Evolutionary conservation across 176 grass and related monocot genomes (phyloP), one percentile per base, ranked within the genome.

Genomic region (Musa beccarii): DNA sequence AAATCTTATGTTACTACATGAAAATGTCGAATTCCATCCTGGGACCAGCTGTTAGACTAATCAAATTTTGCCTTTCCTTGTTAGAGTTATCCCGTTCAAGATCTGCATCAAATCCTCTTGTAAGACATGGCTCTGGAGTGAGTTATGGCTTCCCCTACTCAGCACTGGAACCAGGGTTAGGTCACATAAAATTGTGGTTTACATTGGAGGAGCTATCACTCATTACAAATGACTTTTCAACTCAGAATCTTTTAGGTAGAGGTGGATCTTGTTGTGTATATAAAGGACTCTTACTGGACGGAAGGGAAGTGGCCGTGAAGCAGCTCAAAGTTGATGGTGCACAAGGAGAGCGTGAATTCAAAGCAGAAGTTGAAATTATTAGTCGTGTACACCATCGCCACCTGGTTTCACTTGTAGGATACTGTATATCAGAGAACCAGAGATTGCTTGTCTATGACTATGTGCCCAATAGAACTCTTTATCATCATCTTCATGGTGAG

Each of bases 341-440:
- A n/a, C 90, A 93, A 64, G 90, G 87, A 1, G 90, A 93, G 51
- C 84, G 87, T 54, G 87, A 93, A 69, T 93, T 93, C 75, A 93
- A 82, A 73, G 87, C 87, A 0, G 90, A 93, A 81, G 90, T 93
- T 55, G 90, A 93, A 81, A 87, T 83, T 56, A 93, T 93, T 59
- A 93, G 90, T 78, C 89, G 90, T 57, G 85, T 87, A 57, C 90
- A 93, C 69, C 90, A 93, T 78, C 89, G 90, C 23, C 87, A 93
- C 83, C 76, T 93, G 75, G 90, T 93, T 83, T 93, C 90, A 0
- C 80, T 93, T 54, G 80, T 93, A 50, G 90, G 90, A 52, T 93
- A 93, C 81, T 93, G 90, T 78, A 82, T 79, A 54, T 73, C 83
- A 2, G 90, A 93, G 49, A 59, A 79, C 21, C 76, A 89, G 69